These are phyloP conservation scores for Tulasnella sp. DNA, from an alignment of 768 basidiomycete genomes.

Conservation along the genomic window DNA sequence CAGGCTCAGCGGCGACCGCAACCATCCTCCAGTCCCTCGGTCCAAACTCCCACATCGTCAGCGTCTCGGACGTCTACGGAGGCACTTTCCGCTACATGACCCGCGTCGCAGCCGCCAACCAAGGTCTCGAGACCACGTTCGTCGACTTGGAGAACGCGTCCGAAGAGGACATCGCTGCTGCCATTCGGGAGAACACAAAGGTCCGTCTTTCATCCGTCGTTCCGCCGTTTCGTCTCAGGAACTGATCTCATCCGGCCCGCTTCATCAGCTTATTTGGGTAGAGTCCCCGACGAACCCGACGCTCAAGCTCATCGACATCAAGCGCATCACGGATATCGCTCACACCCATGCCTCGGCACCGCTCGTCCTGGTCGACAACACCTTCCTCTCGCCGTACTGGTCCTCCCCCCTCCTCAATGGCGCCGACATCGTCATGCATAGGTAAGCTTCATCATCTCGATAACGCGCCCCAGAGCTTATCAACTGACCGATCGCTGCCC, in stretches of 20 bases:
- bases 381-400: constrained; percentile 89
- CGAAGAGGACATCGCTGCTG: constrained; percentile 50
- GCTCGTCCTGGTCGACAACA: constrained; percentile 84
- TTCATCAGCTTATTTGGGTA: constrained; percentile 76
- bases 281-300: constrained; percentile 95
- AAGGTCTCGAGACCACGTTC: constrained; percentile 63
- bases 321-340: constrained; percentile 53
- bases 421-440: constrained; percentile 75
- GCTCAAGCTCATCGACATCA: constrained; percentile 73
- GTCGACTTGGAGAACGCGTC: constrained; percentile 63
- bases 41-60: constrained; percentile 63
- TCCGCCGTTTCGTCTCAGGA: not conserved
- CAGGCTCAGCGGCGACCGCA: constrained; percentile 78
- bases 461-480: not conserved
- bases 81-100: constrained; percentile 82
- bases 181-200: constrained; percentile 71
- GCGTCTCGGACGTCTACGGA: constrained; percentile 89
- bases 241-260: not conserved
- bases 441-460: not conserved
- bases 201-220: constrained; percentile 29
- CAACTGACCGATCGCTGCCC: not conserved
- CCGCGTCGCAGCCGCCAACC: constrained; percentile 49
- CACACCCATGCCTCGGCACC: constrained; percentile 44
- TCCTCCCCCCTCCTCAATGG: constrained; percentile 70
- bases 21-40: constrained; percentile 70